Conservation (phyloP, 352 stramenopile genomes). For the Pythium aristosporum region DNA sequence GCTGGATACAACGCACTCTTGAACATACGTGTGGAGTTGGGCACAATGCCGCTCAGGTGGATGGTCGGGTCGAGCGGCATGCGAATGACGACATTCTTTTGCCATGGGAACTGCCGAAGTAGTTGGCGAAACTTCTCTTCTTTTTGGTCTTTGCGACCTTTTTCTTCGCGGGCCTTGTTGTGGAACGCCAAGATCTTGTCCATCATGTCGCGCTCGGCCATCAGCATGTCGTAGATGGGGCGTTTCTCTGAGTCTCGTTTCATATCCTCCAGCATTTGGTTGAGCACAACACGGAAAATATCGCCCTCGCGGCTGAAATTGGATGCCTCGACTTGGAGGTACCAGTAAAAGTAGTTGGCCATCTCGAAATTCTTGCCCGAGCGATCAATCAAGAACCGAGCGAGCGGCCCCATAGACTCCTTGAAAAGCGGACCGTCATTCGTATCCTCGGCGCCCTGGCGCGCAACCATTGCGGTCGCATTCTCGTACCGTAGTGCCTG, state of each 20-base stretch:
- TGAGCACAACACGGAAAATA: conserved; percentile 77
- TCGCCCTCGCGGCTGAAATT: conserved; percentile 73
- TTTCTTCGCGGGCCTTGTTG: conserved; percentile 89
- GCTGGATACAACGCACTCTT: conserved; percentile 97
- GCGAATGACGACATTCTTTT: conserved; percentile 74
- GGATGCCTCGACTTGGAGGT: conserved; percentile 74
- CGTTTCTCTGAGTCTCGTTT: conserved; percentile 89
- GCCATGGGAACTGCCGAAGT: conserved; percentile 86
- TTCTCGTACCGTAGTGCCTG: conserved; percentile 95
- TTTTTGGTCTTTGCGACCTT: conserved; percentile 96
- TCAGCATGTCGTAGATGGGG: conserved; percentile 90
- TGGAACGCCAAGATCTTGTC: conserved; percentile 92
- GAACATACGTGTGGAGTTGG: conserved; percentile 95
- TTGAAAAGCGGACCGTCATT: conserved; percentile 45
- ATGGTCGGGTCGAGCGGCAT: conserved; percentile 87
- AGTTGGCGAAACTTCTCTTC: conserved; percentile 91
- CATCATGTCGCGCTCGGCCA: conserved; percentile 94
- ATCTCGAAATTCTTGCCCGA: conserved; percentile 94
- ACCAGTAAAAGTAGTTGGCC: conserved; percentile 99
- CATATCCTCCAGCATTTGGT: conserved; percentile 94
- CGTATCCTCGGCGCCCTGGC: conserved; percentile 40
- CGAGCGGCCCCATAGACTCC: conserved; percentile 76
- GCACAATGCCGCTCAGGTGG: conserved; percentile 87
- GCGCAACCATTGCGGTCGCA: conserved; percentile 17
- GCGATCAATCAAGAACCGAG: conserved; percentile 93